Evolutionary conservation across 805 yeast species (phyloP), one percentile per base, ranked within the genome.

Genomic region (Blastobotrys muscicola): DNA sequence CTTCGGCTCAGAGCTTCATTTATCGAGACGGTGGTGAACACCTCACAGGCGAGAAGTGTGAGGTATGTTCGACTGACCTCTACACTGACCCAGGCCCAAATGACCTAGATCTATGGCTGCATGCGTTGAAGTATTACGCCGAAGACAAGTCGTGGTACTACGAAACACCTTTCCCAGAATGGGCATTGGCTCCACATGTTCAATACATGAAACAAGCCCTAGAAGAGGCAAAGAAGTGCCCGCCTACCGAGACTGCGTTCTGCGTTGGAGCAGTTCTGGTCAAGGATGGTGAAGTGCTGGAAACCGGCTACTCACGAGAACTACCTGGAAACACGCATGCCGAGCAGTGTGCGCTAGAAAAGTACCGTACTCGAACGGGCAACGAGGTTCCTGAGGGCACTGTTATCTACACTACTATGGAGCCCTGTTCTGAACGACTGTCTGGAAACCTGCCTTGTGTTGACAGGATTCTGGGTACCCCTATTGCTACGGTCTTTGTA

Each of bases 301-400:
- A 82, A 6, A 78, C 85, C 0, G 98, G 98, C 0, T 86, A 76
- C 56, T 85, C 97, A 0, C 71, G 97, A 43, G 98, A 92, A 61
- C 66, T 89, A 2, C 84, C 82, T 13, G 98, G 97, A 0, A 92
- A 90, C 61, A 90, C 98, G 0, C 98, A 90, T 60, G 98, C 98
- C 3, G 98, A 92, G 56, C 96, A 92, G 59, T 82, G 94, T 67
- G 96, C 96, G 0, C 58, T 92, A 45, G 82, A 79, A 29, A 92
- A 92, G 61, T 82, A 80, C 52, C 52, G 57, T 5, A 53, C 62
- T 33, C 59, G 63, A 1, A 47, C 46, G 4, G 35, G 33, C 1
- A 41, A 53, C 2, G 65, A 64, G 2, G 68, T 86, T 2, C 96
- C 96, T 0, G 57, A 54, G 7, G 95, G 95, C 0, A 76, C 92